Evolutionary conservation across 805 yeast genomes (phyloP), one percentile per base, ranked within the genome.

Genomic region (Teunomyces atbi): DNA sequence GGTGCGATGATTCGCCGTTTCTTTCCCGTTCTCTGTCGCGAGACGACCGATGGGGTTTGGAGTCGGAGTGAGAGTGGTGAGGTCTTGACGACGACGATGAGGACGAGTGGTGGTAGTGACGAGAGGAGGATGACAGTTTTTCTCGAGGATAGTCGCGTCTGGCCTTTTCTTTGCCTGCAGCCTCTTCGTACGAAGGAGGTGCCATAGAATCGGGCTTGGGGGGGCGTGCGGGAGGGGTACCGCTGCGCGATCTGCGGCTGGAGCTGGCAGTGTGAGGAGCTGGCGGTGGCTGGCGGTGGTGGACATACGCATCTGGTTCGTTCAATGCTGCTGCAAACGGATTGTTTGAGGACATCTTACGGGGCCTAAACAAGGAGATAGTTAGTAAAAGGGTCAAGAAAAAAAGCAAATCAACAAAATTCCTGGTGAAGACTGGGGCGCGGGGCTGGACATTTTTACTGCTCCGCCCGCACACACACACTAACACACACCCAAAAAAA

Each of bases 121-220:
- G 15, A 6, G 54, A 33, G 8, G 56, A 18, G 36, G 66, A 37
- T n/a, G 57, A 34, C 7, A 53, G 32, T 23, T 81, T 81, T 51
- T 82, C 87, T 48, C 71, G 69, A 44, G 86, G 84, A 57, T 79
- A 80, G 47, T 76, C 79, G 35, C 58, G 65, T 33, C 58, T 51
- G 8, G 66, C 58, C 26, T 66, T 63, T 20, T 71, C 73, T 13
- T 68, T 62, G n/a, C 81, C 81, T 2, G 88, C 82, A 16, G 76
- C 85, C 54, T 84, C 90, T 52, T 83, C 87, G 57, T 84, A 84
- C 0, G 89, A 73, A 6, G 90, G 89, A 5, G 89, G 88, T 2
- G 76, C 62, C 6, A 54, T 49, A 10, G 43, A 30, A n/a, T 55
- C 55, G 11, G 54, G 47, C 33, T 49, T 51, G 28, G 56, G 54